Conservation (phyloP, 1,284 basidiomycete species). For the Cerioporus squamosus region DNA sequence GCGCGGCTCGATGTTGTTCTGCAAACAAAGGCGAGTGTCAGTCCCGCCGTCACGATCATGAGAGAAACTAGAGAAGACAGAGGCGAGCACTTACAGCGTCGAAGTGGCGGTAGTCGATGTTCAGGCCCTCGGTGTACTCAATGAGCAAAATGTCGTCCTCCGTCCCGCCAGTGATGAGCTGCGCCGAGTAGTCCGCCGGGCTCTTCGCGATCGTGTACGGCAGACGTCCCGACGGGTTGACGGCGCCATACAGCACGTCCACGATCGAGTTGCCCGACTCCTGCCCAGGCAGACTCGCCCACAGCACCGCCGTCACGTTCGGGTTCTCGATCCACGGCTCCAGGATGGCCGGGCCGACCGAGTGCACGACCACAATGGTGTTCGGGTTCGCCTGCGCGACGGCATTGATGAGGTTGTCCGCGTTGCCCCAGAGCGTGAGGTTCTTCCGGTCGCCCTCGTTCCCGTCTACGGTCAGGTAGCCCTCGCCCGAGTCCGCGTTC, state of each 20-base stretch:
- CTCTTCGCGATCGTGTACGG: slow-evolving; percentile 84
- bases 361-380: slow-evolving; percentile 83
- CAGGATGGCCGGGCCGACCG: slow-evolving; percentile 74
- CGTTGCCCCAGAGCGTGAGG: slow-evolving; percentile 80
- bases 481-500: slow-evolving; percentile 76
- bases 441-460: slow-evolving; percentile 83
- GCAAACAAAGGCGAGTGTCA: background rate
- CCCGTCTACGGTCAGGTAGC: slow-evolving; percentile 76
- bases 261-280: slow-evolving; percentile 80
- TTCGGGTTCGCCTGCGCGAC: slow-evolving; percentile 72
- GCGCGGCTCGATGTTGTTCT: slow-evolving; percentile 58
- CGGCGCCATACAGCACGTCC: slow-evolving; percentile 72
- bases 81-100: slow-evolving; percentile 56
- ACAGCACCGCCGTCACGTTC: slow-evolving; percentile 73
- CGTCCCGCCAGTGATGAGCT: slow-evolving; percentile 50
- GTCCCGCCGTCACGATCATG: background rate
- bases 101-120: slow-evolving; percentile 74
- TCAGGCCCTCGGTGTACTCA: background rate
- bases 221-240: slow-evolving; percentile 77
- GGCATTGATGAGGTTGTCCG: slow-evolving; percentile 64
- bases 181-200: slow-evolving; percentile 66
- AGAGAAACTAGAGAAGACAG: background rate
- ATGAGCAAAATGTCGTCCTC: slow-evolving; percentile 58
- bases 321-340: slow-evolving; percentile 82
- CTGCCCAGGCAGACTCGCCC: slow-evolving; percentile 74